Evolutionary conservation across 495 filamentous ascomycete species (phyloP).

Genomic region (Trichocladium uniseriatum): DNA sequence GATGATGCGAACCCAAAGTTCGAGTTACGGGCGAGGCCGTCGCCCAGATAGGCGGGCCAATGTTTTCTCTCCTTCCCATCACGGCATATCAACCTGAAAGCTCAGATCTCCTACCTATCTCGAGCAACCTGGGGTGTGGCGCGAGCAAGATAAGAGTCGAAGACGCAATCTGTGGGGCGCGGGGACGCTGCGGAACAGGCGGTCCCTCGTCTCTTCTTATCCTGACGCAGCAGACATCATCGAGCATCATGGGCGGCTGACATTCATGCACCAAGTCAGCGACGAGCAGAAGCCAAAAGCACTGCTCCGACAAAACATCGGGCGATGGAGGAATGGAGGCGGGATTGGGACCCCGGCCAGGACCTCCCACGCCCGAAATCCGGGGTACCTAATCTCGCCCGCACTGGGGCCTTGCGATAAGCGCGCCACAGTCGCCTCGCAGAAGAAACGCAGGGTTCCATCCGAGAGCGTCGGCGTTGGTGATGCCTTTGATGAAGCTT

Average conservation of each 20-base stretch:
- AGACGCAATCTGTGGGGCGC: conserved; percentile 17
- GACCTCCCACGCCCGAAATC: background rate
- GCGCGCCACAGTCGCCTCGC: too few relatives aligned
- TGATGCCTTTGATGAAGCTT: conserved; percentile 3
- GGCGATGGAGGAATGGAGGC: too few relatives aligned
- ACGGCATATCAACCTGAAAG: background rate
- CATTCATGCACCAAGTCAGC: background rate
- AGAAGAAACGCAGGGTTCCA: too few relatives aligned
- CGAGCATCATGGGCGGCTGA: background rate
- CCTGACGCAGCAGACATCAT: background rate
- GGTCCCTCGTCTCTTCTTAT: background rate
- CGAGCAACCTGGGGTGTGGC: conserved; percentile 20
- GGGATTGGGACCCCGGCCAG: background rate
- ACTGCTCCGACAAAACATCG: background rate
- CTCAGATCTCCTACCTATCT: conserved; percentile 14
- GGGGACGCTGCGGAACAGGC: conserved; percentile 3
- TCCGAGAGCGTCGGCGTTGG: too few relatives aligned
- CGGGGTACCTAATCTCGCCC: background rate
- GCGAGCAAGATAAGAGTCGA: conserved; percentile 22
- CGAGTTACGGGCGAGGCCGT: conserved; percentile 1
- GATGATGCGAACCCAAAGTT: background rate
- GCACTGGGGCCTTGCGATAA: too few relatives aligned
- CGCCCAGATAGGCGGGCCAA: too few relatives aligned
- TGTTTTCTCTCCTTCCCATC: conserved; percentile 1
- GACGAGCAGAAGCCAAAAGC: background rate